These are phyloP conservation scores for Suillus sp. DNA, from an alignment of 768 basidiomycete genomes.

Conservation along the genomic window DNA sequence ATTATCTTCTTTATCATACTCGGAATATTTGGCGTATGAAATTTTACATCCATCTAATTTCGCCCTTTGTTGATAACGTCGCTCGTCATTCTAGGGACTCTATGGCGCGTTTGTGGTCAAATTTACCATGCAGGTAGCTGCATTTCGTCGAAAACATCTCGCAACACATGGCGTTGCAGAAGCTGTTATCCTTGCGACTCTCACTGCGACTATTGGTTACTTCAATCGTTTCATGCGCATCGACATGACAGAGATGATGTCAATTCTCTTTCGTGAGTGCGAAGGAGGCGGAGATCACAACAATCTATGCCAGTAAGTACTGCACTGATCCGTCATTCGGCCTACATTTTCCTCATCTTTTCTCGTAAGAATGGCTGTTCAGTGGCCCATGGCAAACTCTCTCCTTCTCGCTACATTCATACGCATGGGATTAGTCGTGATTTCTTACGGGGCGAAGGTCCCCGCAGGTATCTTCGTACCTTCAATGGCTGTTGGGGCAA, in stretches of 20 bases:
- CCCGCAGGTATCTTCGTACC: conserved; percentile 98
- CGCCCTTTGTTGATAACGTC: conserved; percentile 12
- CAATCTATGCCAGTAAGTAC: conserved; percentile 90
- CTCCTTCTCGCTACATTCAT: conserved; percentile 89
- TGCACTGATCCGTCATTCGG: not conserved
- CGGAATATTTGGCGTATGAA: conserved; percentile 88
- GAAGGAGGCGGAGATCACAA: conserved; percentile 90
- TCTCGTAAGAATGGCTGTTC: conserved; percentile 68
- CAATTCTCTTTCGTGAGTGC: conserved; percentile 93
- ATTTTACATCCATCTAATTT: not conserved
- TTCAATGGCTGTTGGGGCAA: conserved; percentile 98
- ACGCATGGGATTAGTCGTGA: conserved; percentile 80
- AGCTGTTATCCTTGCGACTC: conserved; percentile 80
- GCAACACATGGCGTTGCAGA: conserved; percentile 84
- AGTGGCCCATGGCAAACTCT: conserved; percentile 96
- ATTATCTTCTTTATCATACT: conserved; percentile 95
- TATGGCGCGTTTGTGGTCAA: conserved; percentile 98
- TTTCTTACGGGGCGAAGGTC: conserved; percentile 96
- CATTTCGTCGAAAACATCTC: conserved; percentile 91
- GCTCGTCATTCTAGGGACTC: conserved; percentile 62
- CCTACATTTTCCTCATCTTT: conserved; percentile 13
- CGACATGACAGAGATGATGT: conserved; percentile 97
- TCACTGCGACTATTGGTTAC: conserved; percentile 92
- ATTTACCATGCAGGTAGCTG: conserved; percentile 93
- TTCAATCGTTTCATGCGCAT: conserved; percentile 93